phyloP scores from a whole-genome alignment of 768 basidiomycete genomes.

The Leccinum olivaceopallidum region DNA sequence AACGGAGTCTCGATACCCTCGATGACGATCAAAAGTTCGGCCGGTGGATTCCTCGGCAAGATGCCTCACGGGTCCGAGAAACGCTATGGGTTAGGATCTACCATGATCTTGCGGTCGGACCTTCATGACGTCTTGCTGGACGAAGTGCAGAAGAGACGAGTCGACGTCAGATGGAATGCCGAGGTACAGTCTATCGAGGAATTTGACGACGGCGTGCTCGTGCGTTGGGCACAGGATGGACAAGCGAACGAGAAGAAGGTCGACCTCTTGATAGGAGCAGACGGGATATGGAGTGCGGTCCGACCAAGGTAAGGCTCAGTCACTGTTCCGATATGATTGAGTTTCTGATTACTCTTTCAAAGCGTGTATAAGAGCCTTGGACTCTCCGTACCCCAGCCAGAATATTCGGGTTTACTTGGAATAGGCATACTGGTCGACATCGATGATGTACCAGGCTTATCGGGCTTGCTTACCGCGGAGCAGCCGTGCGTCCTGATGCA shows the following conservation, averaged over 20 bases:
- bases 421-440: conserved; percentile 22
- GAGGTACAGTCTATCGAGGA: conserved; percentile 28
- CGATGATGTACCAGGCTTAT: conserved; percentile 25
- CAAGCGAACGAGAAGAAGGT: conserved; percentile 23
- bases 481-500: conserved; percentile 32
- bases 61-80: conserved; percentile 28
- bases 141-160: conserved; percentile 20
- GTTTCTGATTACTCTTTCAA: conserved; percentile 4
- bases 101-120: conserved; percentile 30
- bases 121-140: conserved; percentile 34
- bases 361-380: conserved; percentile 28
- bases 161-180: conserved; percentile 26
- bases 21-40: conserved; percentile 24
- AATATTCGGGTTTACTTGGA: conserved; percentile 32
- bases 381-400: conserved; percentile 20
- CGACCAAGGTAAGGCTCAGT: conserved; percentile 20
- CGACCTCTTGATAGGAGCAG: conserved; percentile 34
- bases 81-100: conserved; percentile 30
- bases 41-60: conserved; percentile 23
- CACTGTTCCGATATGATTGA: neutral
- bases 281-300: conserved; percentile 33
- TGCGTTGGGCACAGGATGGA: conserved; percentile 27
- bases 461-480: conserved; percentile 19
- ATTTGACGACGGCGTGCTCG: conserved; percentile 24
- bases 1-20: conserved; percentile 22